Conservation (phyloP, 2,329 filamentous ascomycete species). For the Aspergillus candidus region DNA sequence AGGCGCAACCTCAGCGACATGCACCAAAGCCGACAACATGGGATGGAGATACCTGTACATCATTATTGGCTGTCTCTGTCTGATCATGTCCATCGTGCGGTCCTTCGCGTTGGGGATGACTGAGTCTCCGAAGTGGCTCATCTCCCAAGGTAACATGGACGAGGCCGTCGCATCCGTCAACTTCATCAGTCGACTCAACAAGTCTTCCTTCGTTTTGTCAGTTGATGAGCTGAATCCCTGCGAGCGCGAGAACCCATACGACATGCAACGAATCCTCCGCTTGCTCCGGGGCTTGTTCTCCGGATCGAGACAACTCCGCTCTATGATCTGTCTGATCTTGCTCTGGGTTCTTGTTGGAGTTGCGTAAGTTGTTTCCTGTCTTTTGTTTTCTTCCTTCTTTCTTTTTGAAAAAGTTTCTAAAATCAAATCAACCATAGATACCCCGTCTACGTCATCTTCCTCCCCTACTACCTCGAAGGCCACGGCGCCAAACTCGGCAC, state of each 20-base stretch:
- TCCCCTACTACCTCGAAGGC: slow-evolving; percentile 57
- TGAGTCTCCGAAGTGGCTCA: slow-evolving; percentile 53
- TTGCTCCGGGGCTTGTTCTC: no score
- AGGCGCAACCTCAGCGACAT: slow-evolving; percentile 31
- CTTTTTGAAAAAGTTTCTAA: slow-evolving; percentile 61
- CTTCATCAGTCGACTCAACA: slow-evolving; percentile 48
- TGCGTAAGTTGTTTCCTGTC: slow-evolving; percentile 56
- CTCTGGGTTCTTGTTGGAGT: slow-evolving; percentile 43
- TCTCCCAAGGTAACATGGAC: slow-evolving; percentile 49
- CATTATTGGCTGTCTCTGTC: slow-evolving; percentile 48
- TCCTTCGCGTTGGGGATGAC: slow-evolving; percentile 49
- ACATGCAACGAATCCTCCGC: slow-evolving; percentile 26
- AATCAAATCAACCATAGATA: slow-evolving; percentile 65
- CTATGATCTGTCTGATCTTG: no score
- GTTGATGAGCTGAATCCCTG: slow-evolving; percentile 45
- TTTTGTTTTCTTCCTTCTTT: slow-evolving; percentile 56
- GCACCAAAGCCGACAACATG: slow-evolving; percentile 48
- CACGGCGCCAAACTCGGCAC: slow-evolving; percentile 54
- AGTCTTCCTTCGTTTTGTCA: slow-evolving; percentile 48
- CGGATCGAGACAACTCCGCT: no score
- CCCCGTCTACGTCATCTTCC: slow-evolving; percentile 68
- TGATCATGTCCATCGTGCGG: slow-evolving; percentile 49
- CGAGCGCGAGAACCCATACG: slow-evolving; percentile 32
- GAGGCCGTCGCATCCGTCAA: slow-evolving; percentile 47
- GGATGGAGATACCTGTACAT: slow-evolving; percentile 56